Base-by-base conservation (phyloP, 306 rosid species). In the Arachis hypogaea region DNA sequence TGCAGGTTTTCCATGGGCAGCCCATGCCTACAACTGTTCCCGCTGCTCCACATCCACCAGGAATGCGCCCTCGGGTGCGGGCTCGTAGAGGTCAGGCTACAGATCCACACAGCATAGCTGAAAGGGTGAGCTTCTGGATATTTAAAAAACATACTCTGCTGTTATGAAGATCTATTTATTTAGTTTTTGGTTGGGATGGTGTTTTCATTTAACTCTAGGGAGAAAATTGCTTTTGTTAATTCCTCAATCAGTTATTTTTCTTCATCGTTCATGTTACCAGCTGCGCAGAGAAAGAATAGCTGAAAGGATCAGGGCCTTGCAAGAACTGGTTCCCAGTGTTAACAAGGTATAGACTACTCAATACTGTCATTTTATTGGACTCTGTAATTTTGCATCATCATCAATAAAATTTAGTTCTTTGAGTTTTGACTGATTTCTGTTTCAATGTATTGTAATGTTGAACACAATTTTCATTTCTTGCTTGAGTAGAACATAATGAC, bases 61-160 rank as follows among this genome's bases (percentile, higher is more conserved):
- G 89, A 58, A 90, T 92, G 99, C 96, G 97, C 54, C 99, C 97
- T 11, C 88, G 99, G 84, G 90, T 94, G 68, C 88, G 99, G 58
- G 97, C 99, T 56, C 86, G 97, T 84, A 86, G 99, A 82, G 99
- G 99, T 68, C 99, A 94, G 78, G 99, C 99, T 69, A 94, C 99
- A 11, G 99, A 94, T 87, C 98, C 99, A 66, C 99, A 94, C 77
- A 94, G 99, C 87, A 94, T 92, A 65, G 99, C 99, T 69, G 99
- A 94, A 84, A 87, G 99, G 88, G 99, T 90, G 80, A 69, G 86
- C 74, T 72, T 67, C 71, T 28, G 61, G 22, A 72, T 46, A 28
- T 46, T n/a, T 64, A 64, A 46, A 55, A 55, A 68, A 49, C 2
- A 10, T 7, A 80, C 52, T 44, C 56, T 57, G 36, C 63, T 43